Evolutionary conservation across 345 rosid genomes (phyloP).

Genomic region (Barbarea vulgaris): DNA sequence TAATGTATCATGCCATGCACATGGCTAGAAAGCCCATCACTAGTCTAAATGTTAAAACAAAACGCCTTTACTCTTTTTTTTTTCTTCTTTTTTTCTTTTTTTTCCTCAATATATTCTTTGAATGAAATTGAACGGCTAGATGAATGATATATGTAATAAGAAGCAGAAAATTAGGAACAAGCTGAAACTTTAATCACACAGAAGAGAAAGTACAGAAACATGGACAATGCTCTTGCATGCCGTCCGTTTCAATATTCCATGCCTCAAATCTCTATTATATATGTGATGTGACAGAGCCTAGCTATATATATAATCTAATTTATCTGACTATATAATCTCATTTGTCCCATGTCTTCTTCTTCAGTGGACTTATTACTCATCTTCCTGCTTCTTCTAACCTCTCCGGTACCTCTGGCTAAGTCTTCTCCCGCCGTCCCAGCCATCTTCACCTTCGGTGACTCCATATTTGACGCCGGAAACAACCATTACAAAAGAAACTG

Average conservation of each 20-base stretch:
- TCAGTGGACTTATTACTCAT: constrained; percentile 23
- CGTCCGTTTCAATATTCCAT: neutral
- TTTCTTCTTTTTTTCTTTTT: neutral
- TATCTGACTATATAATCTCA: neutral
- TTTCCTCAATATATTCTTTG: neutral
- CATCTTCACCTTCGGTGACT: constrained; percentile 68
- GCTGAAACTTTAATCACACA: constrained; percentile 33
- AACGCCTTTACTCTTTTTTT: neutral
- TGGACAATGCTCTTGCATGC: constrained; percentile 26
- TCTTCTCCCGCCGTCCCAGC: constrained; percentile 43
- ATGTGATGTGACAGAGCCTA: neutral
- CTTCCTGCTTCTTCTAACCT: constrained; percentile 13
- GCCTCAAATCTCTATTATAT: neutral
- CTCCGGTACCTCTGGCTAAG: constrained; percentile 17
- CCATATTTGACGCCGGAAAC: constrained; percentile 69
- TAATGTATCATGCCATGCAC: too few species aligned
- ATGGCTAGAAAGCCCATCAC: neutral
- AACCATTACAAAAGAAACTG: constrained; percentile 67
- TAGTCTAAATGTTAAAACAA: neutral
- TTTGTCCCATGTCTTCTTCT: neutral
- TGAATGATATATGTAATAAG: neutral
- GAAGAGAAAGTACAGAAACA: constrained; percentile 22
- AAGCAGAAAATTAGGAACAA: constrained; percentile 19
- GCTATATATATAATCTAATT: neutral
- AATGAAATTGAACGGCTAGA: neutral